phyloP scores from a whole-genome alignment of 2,329 filamentous ascomycete species.

The Monosporascus sp. region DNA sequence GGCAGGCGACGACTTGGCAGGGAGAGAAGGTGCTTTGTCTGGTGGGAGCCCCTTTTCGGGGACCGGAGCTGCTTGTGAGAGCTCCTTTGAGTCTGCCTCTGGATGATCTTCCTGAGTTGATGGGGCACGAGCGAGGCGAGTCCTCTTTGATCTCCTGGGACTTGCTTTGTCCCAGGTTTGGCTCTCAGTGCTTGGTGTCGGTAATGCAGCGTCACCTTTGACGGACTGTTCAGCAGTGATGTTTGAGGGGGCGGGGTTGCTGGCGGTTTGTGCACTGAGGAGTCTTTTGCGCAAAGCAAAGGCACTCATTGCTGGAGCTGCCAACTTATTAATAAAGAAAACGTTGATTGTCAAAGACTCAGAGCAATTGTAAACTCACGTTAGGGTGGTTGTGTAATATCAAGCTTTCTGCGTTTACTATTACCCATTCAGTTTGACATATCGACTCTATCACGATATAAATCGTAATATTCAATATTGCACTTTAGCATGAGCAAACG shows the following conservation, averaged over 20 bases:
- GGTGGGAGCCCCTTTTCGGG: background rate
- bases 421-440: no score
- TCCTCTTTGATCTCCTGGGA: slow-evolving; percentile 13
- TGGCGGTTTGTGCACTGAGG: slow-evolving; percentile 18
- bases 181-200: background rate
- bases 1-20: slow-evolving; percentile 6
- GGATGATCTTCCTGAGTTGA: slow-evolving; percentile 1
- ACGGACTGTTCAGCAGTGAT: slow-evolving; percentile 1
- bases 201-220: background rate
- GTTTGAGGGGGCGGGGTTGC: slow-evolving; percentile 2
- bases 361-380: background rate
- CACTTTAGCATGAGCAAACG: no score
- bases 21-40: background rate
- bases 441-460: no score
- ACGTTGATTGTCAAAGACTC: background rate
- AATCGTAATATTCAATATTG: no score
- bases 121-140: background rate
- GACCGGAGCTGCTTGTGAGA: background rate
- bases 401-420: background rate
- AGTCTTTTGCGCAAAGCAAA: slow-evolving; percentile 37
- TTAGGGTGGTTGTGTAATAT: background rate
- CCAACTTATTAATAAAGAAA: background rate
- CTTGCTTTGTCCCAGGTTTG: background rate
- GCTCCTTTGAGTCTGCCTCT: background rate
- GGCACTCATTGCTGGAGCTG: slow-evolving; percentile 33